phyloP scores from a whole-genome alignment of 2,329 filamentous ascomycete species.

The Colletotrichum endophyticum region DNA sequence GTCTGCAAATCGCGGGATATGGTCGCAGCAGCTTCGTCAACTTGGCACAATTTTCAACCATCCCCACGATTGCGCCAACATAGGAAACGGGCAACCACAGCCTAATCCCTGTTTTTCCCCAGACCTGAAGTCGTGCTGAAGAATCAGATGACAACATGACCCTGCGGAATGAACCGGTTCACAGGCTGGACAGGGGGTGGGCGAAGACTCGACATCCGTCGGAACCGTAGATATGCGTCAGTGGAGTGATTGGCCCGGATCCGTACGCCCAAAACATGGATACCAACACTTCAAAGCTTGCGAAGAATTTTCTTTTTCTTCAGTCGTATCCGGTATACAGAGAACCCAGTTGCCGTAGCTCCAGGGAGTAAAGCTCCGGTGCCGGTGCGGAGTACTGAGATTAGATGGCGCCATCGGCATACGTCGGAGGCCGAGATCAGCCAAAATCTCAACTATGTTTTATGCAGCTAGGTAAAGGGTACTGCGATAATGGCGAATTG shows the following conservation, averaged over 20 bases:
- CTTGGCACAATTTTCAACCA: background rate
- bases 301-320: background rate
- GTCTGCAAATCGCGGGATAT: background rate
- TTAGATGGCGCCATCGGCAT: background rate
- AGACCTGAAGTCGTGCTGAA: background rate
- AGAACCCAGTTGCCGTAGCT: background rate
- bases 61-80: background rate
- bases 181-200: background rate
- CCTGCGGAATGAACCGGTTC: background rate
- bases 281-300: background rate
- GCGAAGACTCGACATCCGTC: background rate
- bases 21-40: background rate
- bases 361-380: background rate
- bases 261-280: background rate
- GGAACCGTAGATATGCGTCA: background rate
- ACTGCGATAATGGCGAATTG: rapidly evolving
- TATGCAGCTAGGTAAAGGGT: background rate
- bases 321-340: background rate
- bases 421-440: background rate
- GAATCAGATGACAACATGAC: background rate
- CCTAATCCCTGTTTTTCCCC: background rate
- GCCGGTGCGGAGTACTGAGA: background rate
- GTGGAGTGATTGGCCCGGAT: background rate
- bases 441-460: background rate
- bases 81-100: background rate